Percentiles rank a stretch among this genome's conserved stretches.
phyloP scores from a whole-genome alignment of 1,284 basidiomycete species.

The Sphagnurus paluster region DNA sequence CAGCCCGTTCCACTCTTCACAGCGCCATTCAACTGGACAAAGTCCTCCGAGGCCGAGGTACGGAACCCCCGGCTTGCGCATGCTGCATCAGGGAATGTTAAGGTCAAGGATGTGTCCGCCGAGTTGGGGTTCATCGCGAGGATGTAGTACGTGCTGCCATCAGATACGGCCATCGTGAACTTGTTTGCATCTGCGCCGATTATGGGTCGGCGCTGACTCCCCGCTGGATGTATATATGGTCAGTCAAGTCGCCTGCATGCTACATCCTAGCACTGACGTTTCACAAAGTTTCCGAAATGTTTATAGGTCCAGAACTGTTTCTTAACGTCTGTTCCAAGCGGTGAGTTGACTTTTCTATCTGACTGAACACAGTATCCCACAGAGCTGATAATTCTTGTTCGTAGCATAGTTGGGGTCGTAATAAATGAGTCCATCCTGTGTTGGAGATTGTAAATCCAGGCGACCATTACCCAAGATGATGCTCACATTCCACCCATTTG shows the following conservation, averaged over 20 bases:
- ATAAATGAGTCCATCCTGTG: conserved; percentile 39
- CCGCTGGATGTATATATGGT: conserved; percentile 24
- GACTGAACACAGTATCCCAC: conserved; percentile 19
- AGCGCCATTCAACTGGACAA: conserved; percentile 27
- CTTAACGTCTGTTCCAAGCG: conserved; percentile 28
- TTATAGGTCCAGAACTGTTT: conserved; percentile 43
- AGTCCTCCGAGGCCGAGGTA: conserved; percentile 37
- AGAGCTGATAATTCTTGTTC: conserved; percentile 37
- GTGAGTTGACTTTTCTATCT: conserved; percentile 3
- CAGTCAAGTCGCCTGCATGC: not conserved
- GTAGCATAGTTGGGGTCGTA: conserved; percentile 35
- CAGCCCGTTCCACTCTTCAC: conserved; percentile 24
- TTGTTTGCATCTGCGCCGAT: conserved; percentile 30
- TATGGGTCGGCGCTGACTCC: conserved; percentile 33
- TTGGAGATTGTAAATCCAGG: not conserved
- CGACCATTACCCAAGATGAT: not conserved
- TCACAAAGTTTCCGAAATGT: conserved; percentile 40
- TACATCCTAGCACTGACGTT: conserved; percentile 27
- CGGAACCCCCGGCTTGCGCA: conserved; percentile 30
- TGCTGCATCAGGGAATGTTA: conserved; percentile 35
- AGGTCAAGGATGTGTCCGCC: conserved; percentile 27
- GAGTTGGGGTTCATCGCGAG: conserved; percentile 37
- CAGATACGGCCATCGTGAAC: conserved; percentile 34
- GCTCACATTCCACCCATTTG: conserved; percentile 37
- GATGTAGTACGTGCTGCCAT: conserved; percentile 29